phyloP scores from a whole-genome alignment of 305 asterid species.

The Fraxinus floribunda region DNA sequence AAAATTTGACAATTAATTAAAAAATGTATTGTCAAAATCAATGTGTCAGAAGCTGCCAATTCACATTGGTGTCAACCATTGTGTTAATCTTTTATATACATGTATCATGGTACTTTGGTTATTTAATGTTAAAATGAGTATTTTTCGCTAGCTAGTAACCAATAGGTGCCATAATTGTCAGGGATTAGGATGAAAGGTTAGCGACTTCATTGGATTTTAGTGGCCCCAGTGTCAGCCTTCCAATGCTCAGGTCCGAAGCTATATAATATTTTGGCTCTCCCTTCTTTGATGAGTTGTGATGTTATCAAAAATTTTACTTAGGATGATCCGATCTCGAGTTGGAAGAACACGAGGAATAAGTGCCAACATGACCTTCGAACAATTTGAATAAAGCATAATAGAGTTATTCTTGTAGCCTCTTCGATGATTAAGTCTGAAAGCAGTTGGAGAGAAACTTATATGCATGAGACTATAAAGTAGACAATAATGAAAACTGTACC shows the following conservation, averaged over 20 bases:
- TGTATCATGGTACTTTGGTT: too few relatives aligned
- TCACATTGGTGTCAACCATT: too few relatives aligned
- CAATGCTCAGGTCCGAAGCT: not conserved
- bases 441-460: not conserved
- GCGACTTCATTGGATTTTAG: not conserved
- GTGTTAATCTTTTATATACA: too few relatives aligned
- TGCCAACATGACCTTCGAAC: not conserved
- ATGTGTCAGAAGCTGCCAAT: too few relatives aligned
- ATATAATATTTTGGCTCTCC: too few relatives aligned
- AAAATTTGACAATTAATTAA: too few relatives aligned
- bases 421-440: not conserved
- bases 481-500: not conserved
- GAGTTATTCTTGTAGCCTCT: not conserved
- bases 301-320: too few relatives aligned
- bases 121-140: too few relatives aligned
- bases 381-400: too few relatives aligned
- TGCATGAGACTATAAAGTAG: not conserved
- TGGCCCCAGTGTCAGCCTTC: not conserved
- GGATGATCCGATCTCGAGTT: not conserved
- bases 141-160: not conserved
- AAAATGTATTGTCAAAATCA: too few relatives aligned
- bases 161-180: not conserved
- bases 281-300: too few relatives aligned
- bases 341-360: not conserved
- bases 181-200: not conserved